Evolutionary conservation across 176 grass and related monocot genomes (phyloP).

Genomic region (Guadua angustifolia): DNA sequence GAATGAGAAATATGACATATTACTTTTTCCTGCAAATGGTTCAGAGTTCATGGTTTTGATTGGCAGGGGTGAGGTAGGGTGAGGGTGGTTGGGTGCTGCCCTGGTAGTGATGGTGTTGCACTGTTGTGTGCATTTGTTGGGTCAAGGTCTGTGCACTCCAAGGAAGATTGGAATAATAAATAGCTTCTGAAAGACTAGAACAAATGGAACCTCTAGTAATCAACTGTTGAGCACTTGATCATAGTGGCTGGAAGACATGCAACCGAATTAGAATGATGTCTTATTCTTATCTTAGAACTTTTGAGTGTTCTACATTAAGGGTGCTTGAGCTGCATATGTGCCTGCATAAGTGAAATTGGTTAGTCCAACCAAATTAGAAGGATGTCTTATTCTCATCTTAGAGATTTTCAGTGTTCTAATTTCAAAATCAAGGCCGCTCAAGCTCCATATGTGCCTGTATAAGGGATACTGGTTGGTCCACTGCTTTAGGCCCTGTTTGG

Average conservation of each 20-base stretch:
- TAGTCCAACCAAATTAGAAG: too few species aligned
- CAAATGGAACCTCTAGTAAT: neutral
- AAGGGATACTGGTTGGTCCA: neutral
- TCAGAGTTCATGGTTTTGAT: neutral
- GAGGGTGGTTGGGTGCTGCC: neutral
- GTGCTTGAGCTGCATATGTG: neutral
- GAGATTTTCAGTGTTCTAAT: too few species aligned
- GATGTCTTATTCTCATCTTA: too few species aligned
- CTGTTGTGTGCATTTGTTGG: neutral
- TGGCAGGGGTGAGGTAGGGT: neutral
- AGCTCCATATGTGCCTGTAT: neutral
- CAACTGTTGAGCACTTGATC: constrained; percentile 11
- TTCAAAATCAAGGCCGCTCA: neutral
- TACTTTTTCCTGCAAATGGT: neutral
- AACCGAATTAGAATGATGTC: neutral
- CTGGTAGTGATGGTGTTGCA: neutral
- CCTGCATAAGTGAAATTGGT: neutral
- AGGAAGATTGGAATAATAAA: constrained; percentile 1
- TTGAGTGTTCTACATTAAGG: neutral
- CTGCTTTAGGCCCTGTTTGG: neutral
- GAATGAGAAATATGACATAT: neutral
- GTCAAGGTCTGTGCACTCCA: neutral
- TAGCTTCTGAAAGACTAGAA: neutral
- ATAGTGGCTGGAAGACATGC: neutral
- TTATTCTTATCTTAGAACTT: neutral